These are phyloP conservation scores for Aaosphaeria arxii DNA, from an alignment of 2,329 filamentous ascomycete species.

Conservation along the genomic window DNA sequence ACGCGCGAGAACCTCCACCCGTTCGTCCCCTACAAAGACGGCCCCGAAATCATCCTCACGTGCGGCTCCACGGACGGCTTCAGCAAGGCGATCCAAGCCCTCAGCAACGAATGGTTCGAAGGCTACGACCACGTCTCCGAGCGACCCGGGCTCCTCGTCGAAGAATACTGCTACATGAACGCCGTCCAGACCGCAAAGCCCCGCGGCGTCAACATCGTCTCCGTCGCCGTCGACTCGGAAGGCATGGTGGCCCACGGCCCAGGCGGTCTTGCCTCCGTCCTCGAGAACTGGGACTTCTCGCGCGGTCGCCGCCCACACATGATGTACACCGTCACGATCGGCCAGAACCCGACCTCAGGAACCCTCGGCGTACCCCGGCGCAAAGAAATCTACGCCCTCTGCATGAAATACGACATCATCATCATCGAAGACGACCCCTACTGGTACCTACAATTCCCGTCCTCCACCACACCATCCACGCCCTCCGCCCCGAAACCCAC, in stretches of 20 bases:
- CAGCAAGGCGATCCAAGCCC: slow-evolving; percentile 69
- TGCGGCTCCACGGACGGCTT: slow-evolving; percentile 86
- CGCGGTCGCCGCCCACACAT: slow-evolving; percentile 76
- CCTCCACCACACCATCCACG: slow-evolving; percentile 40
- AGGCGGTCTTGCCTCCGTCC: slow-evolving; percentile 72
- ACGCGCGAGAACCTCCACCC: slow-evolving; percentile 74
- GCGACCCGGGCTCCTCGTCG: slow-evolving; percentile 73
- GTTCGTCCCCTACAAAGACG: slow-evolving; percentile 72
- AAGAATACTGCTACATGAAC: slow-evolving; percentile 79
- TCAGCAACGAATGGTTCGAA: slow-evolving; percentile 73
- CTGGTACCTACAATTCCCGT: slow-evolving; percentile 89
- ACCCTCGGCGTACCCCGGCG: slow-evolving; percentile 71
- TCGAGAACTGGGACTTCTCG: slow-evolving; percentile 76
- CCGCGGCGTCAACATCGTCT: slow-evolving; percentile 67
- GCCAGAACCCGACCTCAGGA: slow-evolving; percentile 83
- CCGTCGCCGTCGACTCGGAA: slow-evolving; percentile 72
- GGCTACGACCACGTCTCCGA: slow-evolving; percentile 64
- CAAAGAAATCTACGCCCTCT: slow-evolving; percentile 75
- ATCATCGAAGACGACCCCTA: slow-evolving; percentile 95
- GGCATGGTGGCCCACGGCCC: slow-evolving; percentile 75
- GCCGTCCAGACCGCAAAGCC: slow-evolving; percentile 66
- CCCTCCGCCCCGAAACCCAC: slow-evolving; percentile 34
- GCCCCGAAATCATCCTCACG: slow-evolving; percentile 75
- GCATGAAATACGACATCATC: slow-evolving; percentile 80
- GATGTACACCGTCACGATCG: slow-evolving; percentile 88